phyloP scores from a whole-genome alignment of 2,329 filamentous ascomycete species.

The Fusarium sp. region DNA sequence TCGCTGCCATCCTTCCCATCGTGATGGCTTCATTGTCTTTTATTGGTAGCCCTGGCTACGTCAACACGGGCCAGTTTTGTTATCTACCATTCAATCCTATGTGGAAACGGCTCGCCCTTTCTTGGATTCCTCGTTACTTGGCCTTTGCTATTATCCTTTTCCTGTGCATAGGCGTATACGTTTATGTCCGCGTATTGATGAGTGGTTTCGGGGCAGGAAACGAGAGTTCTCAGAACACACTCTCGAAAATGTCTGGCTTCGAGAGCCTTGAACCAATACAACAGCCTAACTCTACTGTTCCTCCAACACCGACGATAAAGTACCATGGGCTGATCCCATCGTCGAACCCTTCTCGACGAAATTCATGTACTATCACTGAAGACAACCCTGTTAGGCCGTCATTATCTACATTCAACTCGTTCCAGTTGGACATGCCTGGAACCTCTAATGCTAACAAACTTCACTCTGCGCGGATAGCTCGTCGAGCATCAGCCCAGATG shows the following conservation, averaged over 20 bases:
- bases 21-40: slow-evolving; percentile 74
- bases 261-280: slow-evolving; percentile 23
- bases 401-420: slow-evolving; percentile 33
- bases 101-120: slow-evolving; percentile 76
- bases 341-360: slow-evolving; percentile 38
- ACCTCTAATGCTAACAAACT: slow-evolving; percentile 21
- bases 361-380: slow-evolving; percentile 15
- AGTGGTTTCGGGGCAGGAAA: slow-evolving; percentile 52
- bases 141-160: slow-evolving; percentile 73
- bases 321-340: slow-evolving; percentile 52
- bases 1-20: slow-evolving; percentile 69
- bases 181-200: slow-evolving; percentile 68
- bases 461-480: slow-evolving; percentile 25
- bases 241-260: slow-evolving; percentile 26
- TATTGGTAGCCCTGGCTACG: slow-evolving; percentile 67
- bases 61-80: slow-evolving; percentile 75
- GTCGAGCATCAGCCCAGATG: slow-evolving; percentile 38
- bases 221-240: slow-evolving; percentile 26
- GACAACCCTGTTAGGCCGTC: slow-evolving; percentile 29
- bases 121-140: slow-evolving; percentile 80
- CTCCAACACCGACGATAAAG: slow-evolving; percentile 49
- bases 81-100: slow-evolving; percentile 73
- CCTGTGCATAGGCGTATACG: slow-evolving; percentile 77
- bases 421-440: slow-evolving; percentile 24
- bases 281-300: slow-evolving; percentile 32